Evolutionary conservation across 2,329 filamentous ascomycete species (phyloP).

Genomic region (Cladobotryum protrusum): DNA sequence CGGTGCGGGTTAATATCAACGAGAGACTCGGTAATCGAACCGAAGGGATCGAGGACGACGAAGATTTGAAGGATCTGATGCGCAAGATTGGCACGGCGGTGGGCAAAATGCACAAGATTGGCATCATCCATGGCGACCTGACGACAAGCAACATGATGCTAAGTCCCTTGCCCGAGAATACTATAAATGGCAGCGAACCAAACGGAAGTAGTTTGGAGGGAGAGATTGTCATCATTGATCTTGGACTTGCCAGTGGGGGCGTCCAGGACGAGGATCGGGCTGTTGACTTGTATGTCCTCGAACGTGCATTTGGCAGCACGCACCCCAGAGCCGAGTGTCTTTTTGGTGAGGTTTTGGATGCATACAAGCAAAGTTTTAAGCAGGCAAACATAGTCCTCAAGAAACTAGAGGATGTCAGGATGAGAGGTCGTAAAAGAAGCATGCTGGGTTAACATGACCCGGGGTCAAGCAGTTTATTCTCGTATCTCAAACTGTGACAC

Average conservation of each 20-base stretch:
- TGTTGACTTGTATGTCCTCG: constrained; percentile 92
- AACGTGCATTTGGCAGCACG: constrained; percentile 89
- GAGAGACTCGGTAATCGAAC: constrained; percentile 53
- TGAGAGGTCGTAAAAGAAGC: constrained; percentile 91
- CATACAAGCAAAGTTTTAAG: constrained; percentile 70
- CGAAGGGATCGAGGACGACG: constrained; percentile 36
- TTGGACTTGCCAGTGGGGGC: constrained; percentile 79
- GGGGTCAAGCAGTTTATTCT: not conserved
- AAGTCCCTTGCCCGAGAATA: constrained; percentile 26
- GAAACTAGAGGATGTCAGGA: constrained; percentile 82
- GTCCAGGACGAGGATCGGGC: constrained; percentile 85
- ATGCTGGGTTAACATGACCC: constrained; percentile 69
- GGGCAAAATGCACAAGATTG: constrained; percentile 71
- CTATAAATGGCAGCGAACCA: constrained; percentile 15
- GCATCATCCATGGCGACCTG: constrained; percentile 88
- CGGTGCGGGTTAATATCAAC: constrained; percentile 65
- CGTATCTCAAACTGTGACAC: not conserved
- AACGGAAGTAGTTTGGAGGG: constrained; percentile 46
- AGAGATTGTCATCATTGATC: constrained; percentile 87
- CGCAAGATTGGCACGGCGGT: constrained; percentile 63
- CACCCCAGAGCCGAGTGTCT: constrained; percentile 78
- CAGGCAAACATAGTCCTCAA: constrained; percentile 68
- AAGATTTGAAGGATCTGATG: constrained; percentile 57
- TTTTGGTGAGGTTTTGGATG: constrained; percentile 66
- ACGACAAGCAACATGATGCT: constrained; percentile 98